These are phyloP conservation scores for Pseudogymnoascus pannorum DNA, from an alignment of 2,329 filamentous ascomycete species.

Conservation along the genomic window DNA sequence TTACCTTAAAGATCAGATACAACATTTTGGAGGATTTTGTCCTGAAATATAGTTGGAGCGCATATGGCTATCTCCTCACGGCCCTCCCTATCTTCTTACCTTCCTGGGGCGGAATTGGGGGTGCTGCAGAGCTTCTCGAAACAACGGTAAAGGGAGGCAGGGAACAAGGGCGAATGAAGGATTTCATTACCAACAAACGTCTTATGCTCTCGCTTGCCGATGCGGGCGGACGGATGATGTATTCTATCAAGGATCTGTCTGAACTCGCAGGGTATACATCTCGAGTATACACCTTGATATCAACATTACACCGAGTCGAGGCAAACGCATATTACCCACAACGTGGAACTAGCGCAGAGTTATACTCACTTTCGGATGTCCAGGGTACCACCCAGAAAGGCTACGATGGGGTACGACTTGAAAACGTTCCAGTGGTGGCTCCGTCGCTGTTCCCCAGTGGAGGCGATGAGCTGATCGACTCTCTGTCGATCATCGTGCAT, in stretches of 20 bases:
- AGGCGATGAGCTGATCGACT: slow-evolving; percentile 85
- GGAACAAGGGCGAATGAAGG: slow-evolving; percentile 86
- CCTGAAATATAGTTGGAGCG: slow-evolving; percentile 97
- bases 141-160: slow-evolving; percentile 46
- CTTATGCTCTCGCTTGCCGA: slow-evolving; percentile 96
- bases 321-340: slow-evolving; percentile 76
- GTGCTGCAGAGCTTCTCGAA: slow-evolving; percentile 58
- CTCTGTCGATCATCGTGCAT: slow-evolving; percentile 80
- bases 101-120: slow-evolving; percentile 81
- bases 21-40: slow-evolving; percentile 99
- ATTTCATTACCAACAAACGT: slow-evolving; percentile 98
- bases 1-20: slow-evolving; percentile 94
- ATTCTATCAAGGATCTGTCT: slow-evolving; percentile 95
- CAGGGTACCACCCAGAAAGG: slow-evolving; percentile 92
- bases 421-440: slow-evolving; percentile 88
- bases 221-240: slow-evolving; percentile 98
- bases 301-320: slow-evolving; percentile 87
- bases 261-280: slow-evolving; percentile 95
- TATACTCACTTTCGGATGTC: slow-evolving; percentile 83
- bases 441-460: slow-evolving; percentile 82
- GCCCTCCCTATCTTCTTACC: slow-evolving; percentile 91
- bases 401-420: slow-evolving; percentile 87
- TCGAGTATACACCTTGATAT: slow-evolving; percentile 90
- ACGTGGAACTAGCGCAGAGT: slow-evolving; percentile 60
- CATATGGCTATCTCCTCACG: slow-evolving; percentile 89